Evolutionary conservation across 768 basidiomycete species (phyloP).

Genomic region (Lactifluus volemus): DNA sequence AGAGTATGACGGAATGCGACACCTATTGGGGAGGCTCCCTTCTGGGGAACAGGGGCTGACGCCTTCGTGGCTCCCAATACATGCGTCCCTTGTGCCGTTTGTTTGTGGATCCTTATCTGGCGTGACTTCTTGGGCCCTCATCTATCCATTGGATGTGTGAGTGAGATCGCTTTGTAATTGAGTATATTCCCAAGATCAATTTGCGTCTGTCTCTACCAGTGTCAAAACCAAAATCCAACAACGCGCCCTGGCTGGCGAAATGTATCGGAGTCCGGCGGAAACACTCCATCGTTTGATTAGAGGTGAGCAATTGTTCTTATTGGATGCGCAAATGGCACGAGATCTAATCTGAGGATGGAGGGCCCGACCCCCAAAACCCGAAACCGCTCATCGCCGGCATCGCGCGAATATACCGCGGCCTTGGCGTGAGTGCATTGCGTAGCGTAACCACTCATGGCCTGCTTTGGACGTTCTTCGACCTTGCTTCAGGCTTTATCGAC

Average conservation of each 20-base stretch:
- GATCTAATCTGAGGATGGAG: slow-evolving; percentile 28
- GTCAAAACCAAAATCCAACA: slow-evolving; percentile 97
- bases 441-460: slow-evolving; percentile 92
- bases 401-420: slow-evolving; percentile 81
- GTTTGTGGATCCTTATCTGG: slow-evolving; percentile 86
- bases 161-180: slow-evolving; percentile 21
- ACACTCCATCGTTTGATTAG: slow-evolving; percentile 74
- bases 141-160: slow-evolving; percentile 92
- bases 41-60: slow-evolving; percentile 74
- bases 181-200: slow-evolving; percentile 1
- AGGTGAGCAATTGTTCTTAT: slow-evolving; percentile 37
- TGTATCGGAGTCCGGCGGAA: slow-evolving; percentile 58
- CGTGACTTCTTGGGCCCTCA: slow-evolving; percentile 48
- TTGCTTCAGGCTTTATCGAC: slow-evolving; percentile 68
- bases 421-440: slow-evolving; percentile 87
- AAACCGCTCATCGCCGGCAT: slow-evolving; percentile 71
- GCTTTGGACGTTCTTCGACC: slow-evolving; percentile 89
- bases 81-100: slow-evolving; percentile 74
- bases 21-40: slow-evolving; percentile 69
- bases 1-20: slow-evolving; percentile 88
- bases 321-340: background rate
- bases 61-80: slow-evolving; percentile 83
- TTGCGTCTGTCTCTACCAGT: slow-evolving; percentile 30
- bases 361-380: slow-evolving; percentile 71
- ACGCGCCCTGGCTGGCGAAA: slow-evolving; percentile 74